A percentile compares a stretch with the other conserved stretches of the same genome.
Conservation (phyloP, 1,139 yeast genomes). For the Lodderomyces parapsilosis region DNA sequence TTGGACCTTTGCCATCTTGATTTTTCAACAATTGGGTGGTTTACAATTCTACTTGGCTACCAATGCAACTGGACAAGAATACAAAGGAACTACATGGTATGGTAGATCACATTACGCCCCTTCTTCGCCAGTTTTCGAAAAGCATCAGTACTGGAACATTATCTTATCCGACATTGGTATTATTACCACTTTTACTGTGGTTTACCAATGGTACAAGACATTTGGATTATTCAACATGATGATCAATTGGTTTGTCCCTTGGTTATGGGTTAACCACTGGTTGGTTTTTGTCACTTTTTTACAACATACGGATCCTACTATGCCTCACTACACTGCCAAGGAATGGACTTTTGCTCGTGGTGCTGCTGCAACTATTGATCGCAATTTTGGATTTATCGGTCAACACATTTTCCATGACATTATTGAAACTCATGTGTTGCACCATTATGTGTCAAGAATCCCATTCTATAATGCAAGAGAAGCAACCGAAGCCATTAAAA, state of each 20-base stretch:
- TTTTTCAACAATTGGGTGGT: constrained; percentile 77
- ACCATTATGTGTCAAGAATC: constrained; percentile 80
- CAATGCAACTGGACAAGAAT: constrained; percentile 77
- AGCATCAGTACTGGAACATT: constrained; percentile 67
- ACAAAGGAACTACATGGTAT: constrained; percentile 49
- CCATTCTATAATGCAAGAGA: constrained; percentile 85
- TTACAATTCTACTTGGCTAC: constrained; percentile 64
- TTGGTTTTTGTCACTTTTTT: constrained; percentile 80
- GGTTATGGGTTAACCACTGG: constrained; percentile 86
- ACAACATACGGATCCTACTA: constrained; percentile 78
- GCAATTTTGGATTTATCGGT: constrained; percentile 82
- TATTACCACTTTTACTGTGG: constrained; percentile 47
- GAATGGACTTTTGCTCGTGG: constrained; percentile 90
- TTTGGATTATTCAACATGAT: constrained; percentile 65
- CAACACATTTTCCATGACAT: constrained; percentile 82
- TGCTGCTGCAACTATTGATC: constrained; percentile 84
- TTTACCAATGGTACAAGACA: constrained; percentile 62
- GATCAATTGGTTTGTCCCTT: constrained; percentile 76
- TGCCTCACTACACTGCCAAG: constrained; percentile 73
- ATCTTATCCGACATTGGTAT: constrained; percentile 74
- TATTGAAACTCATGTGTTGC: constrained; percentile 86
- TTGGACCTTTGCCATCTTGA: constrained; percentile 50
- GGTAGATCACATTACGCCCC: constrained; percentile 67
- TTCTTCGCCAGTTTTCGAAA: constrained; percentile 68
- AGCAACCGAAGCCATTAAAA: constrained; percentile 74